phyloP scores from a whole-genome alignment of 441 rosid species.

The Pelargonium australe region DNA sequence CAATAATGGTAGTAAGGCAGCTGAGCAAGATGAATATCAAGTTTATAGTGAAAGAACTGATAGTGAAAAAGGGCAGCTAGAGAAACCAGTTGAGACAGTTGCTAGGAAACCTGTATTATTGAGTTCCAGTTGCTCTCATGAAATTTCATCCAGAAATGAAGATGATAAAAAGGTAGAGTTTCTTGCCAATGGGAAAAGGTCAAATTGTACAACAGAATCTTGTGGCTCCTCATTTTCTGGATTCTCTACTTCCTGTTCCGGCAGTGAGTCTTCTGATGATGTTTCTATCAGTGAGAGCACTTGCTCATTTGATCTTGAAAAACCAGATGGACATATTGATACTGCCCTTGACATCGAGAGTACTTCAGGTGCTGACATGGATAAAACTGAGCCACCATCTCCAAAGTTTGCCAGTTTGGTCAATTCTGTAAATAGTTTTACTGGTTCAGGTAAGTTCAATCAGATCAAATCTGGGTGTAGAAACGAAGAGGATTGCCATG shows the following conservation, averaged over 20 bases:
- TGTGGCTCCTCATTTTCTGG: slow-evolving; percentile 63
- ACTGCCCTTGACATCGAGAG: slow-evolving; percentile 28
- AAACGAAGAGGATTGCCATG: slow-evolving; percentile 28
- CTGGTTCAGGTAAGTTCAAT: slow-evolving; percentile 26
- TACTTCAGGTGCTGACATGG: slow-evolving; percentile 30
- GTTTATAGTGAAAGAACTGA: slow-evolving; percentile 22
- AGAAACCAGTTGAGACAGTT: slow-evolving; percentile 28
- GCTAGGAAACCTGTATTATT: not conserved
- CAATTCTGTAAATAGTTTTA: slow-evolving; percentile 41
- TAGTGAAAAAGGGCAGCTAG: slow-evolving; percentile 23
- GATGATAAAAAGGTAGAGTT: slow-evolving; percentile 35
- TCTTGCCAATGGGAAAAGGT: slow-evolving; percentile 36
- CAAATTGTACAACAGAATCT: slow-evolving; percentile 46
- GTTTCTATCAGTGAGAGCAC: slow-evolving; percentile 56
- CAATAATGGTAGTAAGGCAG: slow-evolving; percentile 24
- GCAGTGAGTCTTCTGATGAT: slow-evolving; percentile 64
- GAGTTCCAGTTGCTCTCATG: slow-evolving; percentile 4
- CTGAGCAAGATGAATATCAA: slow-evolving; percentile 25
- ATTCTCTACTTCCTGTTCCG: slow-evolving; percentile 41
- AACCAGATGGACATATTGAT: slow-evolving; percentile 34
- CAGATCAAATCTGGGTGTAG: slow-evolving; percentile 26
- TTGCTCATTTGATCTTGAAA: slow-evolving; percentile 54
- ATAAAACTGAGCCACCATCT: slow-evolving; percentile 39
- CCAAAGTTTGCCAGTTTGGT: slow-evolving; percentile 76
- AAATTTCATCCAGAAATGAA: slow-evolving; percentile 18